Percentiles rank a stretch among this genome's conserved stretches.
Conservation (phyloP, 257 asterid genomes). For the Striga asiatica region DNA sequence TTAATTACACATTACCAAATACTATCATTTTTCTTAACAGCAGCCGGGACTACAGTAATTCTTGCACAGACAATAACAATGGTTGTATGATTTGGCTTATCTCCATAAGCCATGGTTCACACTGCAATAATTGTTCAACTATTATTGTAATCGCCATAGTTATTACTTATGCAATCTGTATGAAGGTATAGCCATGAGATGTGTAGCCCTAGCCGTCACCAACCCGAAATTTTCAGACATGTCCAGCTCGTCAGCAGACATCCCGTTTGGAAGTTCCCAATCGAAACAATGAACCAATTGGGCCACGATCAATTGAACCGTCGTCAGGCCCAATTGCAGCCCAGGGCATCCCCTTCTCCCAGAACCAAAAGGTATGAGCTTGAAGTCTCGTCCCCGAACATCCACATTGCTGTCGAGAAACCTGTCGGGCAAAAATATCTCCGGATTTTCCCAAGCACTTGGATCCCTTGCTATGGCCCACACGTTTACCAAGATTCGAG, state of each 20-base stretch:
- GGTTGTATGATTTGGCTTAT: no score
- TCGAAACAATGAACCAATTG: constrained; percentile 30
- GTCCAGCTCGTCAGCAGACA: constrained; percentile 15
- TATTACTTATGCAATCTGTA: constrained; percentile 16
- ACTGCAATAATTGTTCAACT: no score
- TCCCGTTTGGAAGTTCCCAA: constrained; percentile 23
- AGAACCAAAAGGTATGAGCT: constrained; percentile 26
- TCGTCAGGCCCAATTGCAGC: constrained; percentile 16
- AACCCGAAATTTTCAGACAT: constrained; percentile 19
- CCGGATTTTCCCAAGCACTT: constrained; percentile 15
- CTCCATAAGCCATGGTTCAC: no score
- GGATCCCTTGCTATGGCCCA: constrained; percentile 30
- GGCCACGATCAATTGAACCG: constrained; percentile 18
- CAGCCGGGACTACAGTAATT: no score
- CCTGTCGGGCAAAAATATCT: constrained; percentile 22
- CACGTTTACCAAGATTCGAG: constrained; percentile 12
- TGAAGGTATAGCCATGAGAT: constrained; percentile 15
- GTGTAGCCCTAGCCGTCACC: constrained; percentile 9
- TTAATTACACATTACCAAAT: no score
- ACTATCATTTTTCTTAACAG: no score
- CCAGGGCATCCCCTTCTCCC: constrained; percentile 31
- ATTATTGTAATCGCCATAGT: no score
- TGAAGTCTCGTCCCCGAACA: constrained; percentile 17
- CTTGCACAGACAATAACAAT: no score
- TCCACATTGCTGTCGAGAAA: constrained; percentile 20